Evolutionary conservation across 129 eudicot genomes (phyloP), one percentile per base, ranked within the genome.

Genomic region (Heracleum sosnowskyi): DNA sequence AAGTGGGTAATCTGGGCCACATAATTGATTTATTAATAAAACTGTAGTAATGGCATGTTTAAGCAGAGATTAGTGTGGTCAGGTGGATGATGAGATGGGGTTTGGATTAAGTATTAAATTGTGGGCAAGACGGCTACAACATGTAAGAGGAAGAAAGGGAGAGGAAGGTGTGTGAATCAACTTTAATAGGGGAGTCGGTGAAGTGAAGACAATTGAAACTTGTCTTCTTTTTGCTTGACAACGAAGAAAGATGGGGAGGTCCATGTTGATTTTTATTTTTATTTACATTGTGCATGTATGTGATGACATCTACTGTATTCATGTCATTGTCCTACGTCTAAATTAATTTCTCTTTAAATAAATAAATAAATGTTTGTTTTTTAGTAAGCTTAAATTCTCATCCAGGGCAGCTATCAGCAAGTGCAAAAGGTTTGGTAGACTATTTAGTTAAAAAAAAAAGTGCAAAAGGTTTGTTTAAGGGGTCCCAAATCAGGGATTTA

Each of bases 1-100:
- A n/a, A n/a, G n/a, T n/a, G n/a, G n/a, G n/a, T n/a, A n/a, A n/a
- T 62, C 35, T 26, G 69, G 69, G 69, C 69, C 69, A 26, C 35
- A 53, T 6, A n/a, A 6, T 4, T 53, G 62, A 20, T 53, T 0
- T 22, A 53, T 46, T 2, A 49, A 0, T 44, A 44, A 6, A 17
- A 49, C 0, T 18, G 24, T 18, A 24, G 29, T 55, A 55, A 55
- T 55, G 64, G 24, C 64, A 24, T 55, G 11, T 6, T 55, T 55
- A 55, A 22, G 31, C 7, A 22, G 29, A 55, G 64, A 1, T 55
- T 40, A 11, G 0, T 6, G 11, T 22, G 9, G 9, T 20, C 28
- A 6, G 29, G 64, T 51, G 64, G 64, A 24, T 55, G 64, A 22
- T 55, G 28, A 7, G 64, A 24, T 55, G n/a, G 64, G 29, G 28